These are phyloP conservation scores for Eimeria brunetti DNA, from an alignment of 169 alveolate genomes.

Conservation along the genomic window DNA sequence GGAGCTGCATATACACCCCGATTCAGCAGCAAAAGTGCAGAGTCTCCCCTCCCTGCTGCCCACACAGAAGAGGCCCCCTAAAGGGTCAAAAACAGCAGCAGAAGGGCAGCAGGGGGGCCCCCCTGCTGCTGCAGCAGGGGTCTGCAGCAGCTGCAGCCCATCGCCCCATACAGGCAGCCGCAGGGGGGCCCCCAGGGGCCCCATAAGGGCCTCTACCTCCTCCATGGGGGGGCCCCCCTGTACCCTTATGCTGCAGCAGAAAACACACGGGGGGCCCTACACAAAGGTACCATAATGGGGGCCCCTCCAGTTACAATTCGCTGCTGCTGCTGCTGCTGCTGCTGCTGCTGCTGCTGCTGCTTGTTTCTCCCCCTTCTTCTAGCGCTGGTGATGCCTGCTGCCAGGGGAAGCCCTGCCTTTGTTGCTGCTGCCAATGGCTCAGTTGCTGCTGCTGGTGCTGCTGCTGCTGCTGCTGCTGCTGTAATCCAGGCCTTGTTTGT, in stretches of 20 bases:
- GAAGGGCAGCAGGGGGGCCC: slow-evolving; percentile 15
- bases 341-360: neutral
- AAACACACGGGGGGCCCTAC: neutral
- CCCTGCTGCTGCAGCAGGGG: slow-evolving; percentile 5
- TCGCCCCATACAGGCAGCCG: neutral
- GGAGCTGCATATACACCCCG: slow-evolving; percentile 9
- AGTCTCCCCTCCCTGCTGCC: neutral
- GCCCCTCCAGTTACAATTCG: neutral
- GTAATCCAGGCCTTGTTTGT: neutral
- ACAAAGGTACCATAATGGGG: neutral
- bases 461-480: slow-evolving; percentile 1
- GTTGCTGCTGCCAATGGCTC: neutral
- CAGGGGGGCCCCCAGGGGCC: neutral
- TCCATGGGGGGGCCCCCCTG: neutral
- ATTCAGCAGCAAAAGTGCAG: neutral
- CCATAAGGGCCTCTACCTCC: neutral
- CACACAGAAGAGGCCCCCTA: slow-evolving; percentile 42
- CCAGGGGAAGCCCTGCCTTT: no score
- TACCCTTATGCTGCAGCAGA: neutral
- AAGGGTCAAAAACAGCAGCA: slow-evolving; percentile 15
- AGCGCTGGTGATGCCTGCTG: neutral
- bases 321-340: slow-evolving; percentile 8
- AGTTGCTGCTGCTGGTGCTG: slow-evolving; percentile 7
- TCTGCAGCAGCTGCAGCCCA: neutral
- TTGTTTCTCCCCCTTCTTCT: neutral